Base-by-base conservation (phyloP, 441 rosid genomes). In the Arabidopsis lyrata region DNA sequence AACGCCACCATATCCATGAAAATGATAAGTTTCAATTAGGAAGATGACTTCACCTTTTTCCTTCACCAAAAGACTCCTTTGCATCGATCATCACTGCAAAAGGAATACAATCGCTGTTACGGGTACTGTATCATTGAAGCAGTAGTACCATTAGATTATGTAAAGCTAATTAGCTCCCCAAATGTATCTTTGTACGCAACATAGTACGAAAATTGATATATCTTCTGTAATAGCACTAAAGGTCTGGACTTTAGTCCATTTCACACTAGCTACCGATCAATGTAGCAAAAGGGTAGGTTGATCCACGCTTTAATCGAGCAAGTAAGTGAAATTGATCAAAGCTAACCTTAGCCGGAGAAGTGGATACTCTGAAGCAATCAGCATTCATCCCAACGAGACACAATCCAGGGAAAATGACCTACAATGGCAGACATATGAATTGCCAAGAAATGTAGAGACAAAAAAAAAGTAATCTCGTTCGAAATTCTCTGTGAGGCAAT, bases 371-470 rank as follows among this genome's bases (percentile, higher is more conserved):
- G 68, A 81, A 91, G 72, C 89, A 84, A 84, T 91, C 98, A 20
- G 86, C 93, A 8, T 92, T 84, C 57, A 83, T 66, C 0, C 98
- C 98, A 20, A 85, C 97, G 82, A 93, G 77, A 89, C 96, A 86
- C 71, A 85, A 58, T 8, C 98, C 98, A 66, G 98, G 98, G 49
- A 83, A 91, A 47, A 83, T 68, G 74, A 35, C 80, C 97, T 93
- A 62, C 75, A 78, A 22, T 29, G n/a, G 38, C 7, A 50, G 22
- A 42, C 6, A 32, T 22, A 1, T 72, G 35, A 34, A 59, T 12
- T 22, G 42, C 52, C 45, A 61, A 8, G 22, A 27, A 15, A 39
- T 62, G 15, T 11, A 55, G 41, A 32, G 38, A 9, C 31, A 20
- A 62, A 58, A 50, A 48, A 54, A 2, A 35, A 49, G 60, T 5